Percentiles rank a stretch among this genome's conserved stretches.
Evolutionary conservation across 495 filamentous ascomycete species (phyloP).

Genomic region (Xylaria longipes): DNA sequence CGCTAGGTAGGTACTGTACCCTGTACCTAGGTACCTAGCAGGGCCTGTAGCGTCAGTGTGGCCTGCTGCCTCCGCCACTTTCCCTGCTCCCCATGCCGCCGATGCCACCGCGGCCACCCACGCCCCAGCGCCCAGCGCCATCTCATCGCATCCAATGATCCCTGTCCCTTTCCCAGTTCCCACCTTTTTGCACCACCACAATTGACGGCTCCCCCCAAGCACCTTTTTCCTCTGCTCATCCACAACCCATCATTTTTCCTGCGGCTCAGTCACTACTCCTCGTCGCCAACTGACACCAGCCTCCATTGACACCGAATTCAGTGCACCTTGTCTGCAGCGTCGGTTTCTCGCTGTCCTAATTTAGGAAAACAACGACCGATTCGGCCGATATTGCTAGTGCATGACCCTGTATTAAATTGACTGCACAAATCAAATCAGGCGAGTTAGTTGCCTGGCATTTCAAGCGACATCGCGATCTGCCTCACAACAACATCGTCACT

Average conservation of each 20-base stretch:
- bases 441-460: slow-evolving; percentile 17
- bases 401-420: neutral
- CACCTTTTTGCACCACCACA: slow-evolving; percentile 48
- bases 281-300: slow-evolving; percentile 37
- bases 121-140: neutral
- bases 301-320: slow-evolving; percentile 31
- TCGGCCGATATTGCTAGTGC: neutral
- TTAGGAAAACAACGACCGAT: slow-evolving; percentile 11
- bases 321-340: slow-evolving; percentile 23
- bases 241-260: slow-evolving; percentile 42
- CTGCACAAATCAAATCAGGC: slow-evolving; percentile 20
- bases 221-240: slow-evolving; percentile 44
- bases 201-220: slow-evolving; percentile 36
- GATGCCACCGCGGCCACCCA: slow-evolving; percentile 12
- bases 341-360: slow-evolving; percentile 23
- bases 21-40: no score
- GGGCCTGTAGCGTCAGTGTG: neutral
- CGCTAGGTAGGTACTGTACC: slow-evolving; percentile 4
- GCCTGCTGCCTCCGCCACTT: slow-evolving; percentile 7
- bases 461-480: slow-evolving; percentile 13
- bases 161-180: slow-evolving; percentile 35
- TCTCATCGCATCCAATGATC: neutral
- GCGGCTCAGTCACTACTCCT: slow-evolving; percentile 43
- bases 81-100: neutral
- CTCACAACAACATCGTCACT: slow-evolving; percentile 39